Evolutionary conservation across 768 basidiomycete genomes (phyloP), one percentile per base, ranked within the genome.

Genomic region (Pisolithus tinctorius): DNA sequence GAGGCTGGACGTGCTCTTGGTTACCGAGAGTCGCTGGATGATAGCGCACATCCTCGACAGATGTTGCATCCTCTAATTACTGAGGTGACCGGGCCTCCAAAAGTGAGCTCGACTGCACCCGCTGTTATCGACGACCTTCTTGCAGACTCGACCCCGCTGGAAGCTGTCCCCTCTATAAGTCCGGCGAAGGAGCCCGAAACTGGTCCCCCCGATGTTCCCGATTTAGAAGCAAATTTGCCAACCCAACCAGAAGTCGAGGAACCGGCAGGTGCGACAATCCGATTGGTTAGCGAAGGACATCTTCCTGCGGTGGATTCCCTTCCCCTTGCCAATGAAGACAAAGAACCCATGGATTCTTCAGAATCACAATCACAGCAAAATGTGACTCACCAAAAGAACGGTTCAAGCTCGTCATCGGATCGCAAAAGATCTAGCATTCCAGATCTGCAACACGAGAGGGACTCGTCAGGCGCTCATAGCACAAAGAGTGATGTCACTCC

Each of bases 281-380:
- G 80, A 39, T 63, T 85, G 13, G 75, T 85, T n/a, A 83, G 81
- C 17, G 78, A 74, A 2, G 76, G 77, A 17, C 79, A 79, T 16
- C 65, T 70, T 8, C 55, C 53, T 6, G 49, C 66, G 37, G 63
- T 64, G 40, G 67, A 68, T n/a, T 62, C 61, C 8, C 42, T 63
- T 7, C 61, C 67, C 11, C 52, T 57, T 3, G 66, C 71, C 14
- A 68, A 62, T 16, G 68, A 62, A 27, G 57, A 66, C 23, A 73
- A 73, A 44, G 59, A 52, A 27, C 71, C 72, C 7, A 65, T 64
- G 34, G 66, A 63, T 20, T 68, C 76, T 6, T 61, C 55, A 1
- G 55, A 49, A 25, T 43, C 54, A 11, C 39, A 47, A n/a, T 6
- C 50, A 30, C 64, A 62, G 51, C 74, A 75, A 58, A 66, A 51